These are phyloP conservation scores for Umbelopsis vinacea DNA, from an alignment of 192 early-diverging fungal genomes.

Conservation along the genomic window DNA sequence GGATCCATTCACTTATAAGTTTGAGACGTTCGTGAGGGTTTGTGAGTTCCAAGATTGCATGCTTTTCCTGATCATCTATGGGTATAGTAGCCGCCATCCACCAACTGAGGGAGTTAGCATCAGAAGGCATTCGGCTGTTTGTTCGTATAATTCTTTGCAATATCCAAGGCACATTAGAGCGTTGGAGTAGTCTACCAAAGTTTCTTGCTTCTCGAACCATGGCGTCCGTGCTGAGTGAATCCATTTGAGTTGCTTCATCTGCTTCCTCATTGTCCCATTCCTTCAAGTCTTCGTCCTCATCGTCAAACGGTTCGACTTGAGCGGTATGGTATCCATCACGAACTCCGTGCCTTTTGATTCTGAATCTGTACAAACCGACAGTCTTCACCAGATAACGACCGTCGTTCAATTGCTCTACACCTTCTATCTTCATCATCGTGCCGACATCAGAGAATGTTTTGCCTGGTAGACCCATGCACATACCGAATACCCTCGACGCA, in stretches of 20 bases:
- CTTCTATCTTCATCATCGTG: slow-evolving; percentile 53
- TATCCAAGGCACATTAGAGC: slow-evolving; percentile 7
- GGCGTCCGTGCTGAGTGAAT: not conserved
- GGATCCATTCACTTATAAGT: slow-evolving; percentile 51
- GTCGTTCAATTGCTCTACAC: slow-evolving; percentile 48
- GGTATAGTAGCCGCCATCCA: slow-evolving; percentile 60
- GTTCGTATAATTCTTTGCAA: slow-evolving; percentile 22
- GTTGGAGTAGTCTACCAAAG: not conserved
- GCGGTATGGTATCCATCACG: slow-evolving; percentile 56
- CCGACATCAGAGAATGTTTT: slow-evolving; percentile 48
- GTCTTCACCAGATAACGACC: slow-evolving; percentile 58
- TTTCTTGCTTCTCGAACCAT: not conserved
- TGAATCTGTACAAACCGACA: slow-evolving; percentile 52
- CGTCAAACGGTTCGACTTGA: slow-evolving; percentile 51
- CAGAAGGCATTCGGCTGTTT: slow-evolving; percentile 22
- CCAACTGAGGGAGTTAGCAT: slow-evolving; percentile 36
- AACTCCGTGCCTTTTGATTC: slow-evolving; percentile 38
- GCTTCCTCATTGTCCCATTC: not conserved
- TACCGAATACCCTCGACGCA: slow-evolving; percentile 52
- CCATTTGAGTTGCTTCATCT: not conserved
- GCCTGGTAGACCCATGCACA: slow-evolving; percentile 45
- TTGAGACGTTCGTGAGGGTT: slow-evolving; percentile 52
- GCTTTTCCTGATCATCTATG: slow-evolving; percentile 47
- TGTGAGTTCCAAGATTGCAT: slow-evolving; percentile 41
- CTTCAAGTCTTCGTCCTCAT: slow-evolving; percentile 43